Conservation (phyloP, 2,329 filamentous ascomycete genomes). For the Botryotinia globosa region DNA sequence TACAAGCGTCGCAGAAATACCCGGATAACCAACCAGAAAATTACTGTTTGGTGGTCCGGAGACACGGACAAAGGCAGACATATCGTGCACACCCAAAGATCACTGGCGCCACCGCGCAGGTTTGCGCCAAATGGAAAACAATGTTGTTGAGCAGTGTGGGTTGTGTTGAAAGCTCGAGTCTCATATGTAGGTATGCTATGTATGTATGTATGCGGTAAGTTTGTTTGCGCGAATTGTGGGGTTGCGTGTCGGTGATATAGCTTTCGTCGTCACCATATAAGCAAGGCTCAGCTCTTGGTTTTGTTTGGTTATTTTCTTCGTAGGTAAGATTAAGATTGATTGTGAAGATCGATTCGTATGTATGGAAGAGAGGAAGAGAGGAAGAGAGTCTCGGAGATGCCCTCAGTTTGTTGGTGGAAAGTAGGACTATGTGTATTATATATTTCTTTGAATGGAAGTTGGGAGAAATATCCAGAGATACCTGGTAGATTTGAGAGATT, state of each 20-base stretch:
- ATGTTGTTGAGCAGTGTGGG: constrained; percentile 27
- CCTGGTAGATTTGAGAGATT: not conserved
- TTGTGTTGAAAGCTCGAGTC: constrained; percentile 22
- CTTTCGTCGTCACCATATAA: constrained; percentile 32
- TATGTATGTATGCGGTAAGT: constrained; percentile 21
- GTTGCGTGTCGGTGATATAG: constrained; percentile 10
- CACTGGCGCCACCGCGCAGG: constrained; percentile 36
- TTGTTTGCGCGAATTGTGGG: constrained; percentile 19
- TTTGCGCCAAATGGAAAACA: constrained; percentile 33
- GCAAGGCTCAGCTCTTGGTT: constrained; percentile 33
- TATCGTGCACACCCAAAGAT: constrained; percentile 42
- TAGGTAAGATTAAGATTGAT: not conserved
- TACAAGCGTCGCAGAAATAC: constrained; percentile 95
- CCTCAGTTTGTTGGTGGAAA: not conserved
- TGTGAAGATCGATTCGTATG: not conserved
- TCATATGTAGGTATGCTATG: constrained; percentile 3
- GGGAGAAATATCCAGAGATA: not conserved
- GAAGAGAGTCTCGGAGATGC: not conserved
- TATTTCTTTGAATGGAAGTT: not conserved
- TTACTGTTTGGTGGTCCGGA: constrained; percentile 96
- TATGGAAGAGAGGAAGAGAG: not conserved
- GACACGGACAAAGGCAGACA: constrained; percentile 87
- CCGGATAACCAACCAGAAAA: constrained; percentile 94
- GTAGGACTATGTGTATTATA: not conserved
- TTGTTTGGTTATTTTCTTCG: not conserved